Evolutionary conservation across 1,139 yeast species (phyloP).

Genomic region (Protomyces lactucae-debilis): DNA sequence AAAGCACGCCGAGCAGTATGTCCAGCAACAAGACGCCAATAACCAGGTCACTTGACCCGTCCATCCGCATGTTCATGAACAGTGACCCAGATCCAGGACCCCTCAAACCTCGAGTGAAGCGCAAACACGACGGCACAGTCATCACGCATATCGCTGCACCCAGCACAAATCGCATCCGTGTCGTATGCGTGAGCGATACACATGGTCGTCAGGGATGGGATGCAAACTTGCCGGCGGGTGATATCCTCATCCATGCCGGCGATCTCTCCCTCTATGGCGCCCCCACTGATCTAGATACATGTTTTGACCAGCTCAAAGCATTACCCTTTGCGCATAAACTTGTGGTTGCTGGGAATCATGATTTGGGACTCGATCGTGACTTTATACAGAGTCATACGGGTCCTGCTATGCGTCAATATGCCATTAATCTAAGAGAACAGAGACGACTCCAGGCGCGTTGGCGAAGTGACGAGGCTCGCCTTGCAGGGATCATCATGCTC

Average conservation of each 20-base stretch:
- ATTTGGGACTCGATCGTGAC: slow-evolving; percentile 18
- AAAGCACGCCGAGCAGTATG: too few relatives aligned
- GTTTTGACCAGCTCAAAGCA: slow-evolving; percentile 8
- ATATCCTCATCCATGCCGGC: slow-evolving; percentile 22
- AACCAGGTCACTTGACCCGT: background rate
- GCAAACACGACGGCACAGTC: background rate
- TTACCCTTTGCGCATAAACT: slow-evolving; percentile 14
- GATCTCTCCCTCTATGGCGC: slow-evolving; percentile 19
- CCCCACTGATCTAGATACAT: background rate
- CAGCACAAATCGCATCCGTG: background rate
- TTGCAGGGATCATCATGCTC: slow-evolving; percentile 12
- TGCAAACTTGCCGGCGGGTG: slow-evolving; percentile 8
- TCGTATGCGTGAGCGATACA: slow-evolving; percentile 18
- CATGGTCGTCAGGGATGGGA: slow-evolving; percentile 7
- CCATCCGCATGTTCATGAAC: background rate
- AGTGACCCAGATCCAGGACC: background rate
- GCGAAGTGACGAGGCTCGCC: slow-evolving; percentile 7
- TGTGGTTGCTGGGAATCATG: slow-evolving; percentile 26
- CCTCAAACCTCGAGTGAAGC: background rate
- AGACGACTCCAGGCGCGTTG: background rate
- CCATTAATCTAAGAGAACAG: background rate
- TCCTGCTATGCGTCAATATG: background rate
- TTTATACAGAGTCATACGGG: slow-evolving; percentile 3
- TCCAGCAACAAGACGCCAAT: too few relatives aligned
- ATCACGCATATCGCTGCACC: background rate